Conservation (phyloP, 768 basidiomycete genomes). For the Lenzites betulinus region DNA sequence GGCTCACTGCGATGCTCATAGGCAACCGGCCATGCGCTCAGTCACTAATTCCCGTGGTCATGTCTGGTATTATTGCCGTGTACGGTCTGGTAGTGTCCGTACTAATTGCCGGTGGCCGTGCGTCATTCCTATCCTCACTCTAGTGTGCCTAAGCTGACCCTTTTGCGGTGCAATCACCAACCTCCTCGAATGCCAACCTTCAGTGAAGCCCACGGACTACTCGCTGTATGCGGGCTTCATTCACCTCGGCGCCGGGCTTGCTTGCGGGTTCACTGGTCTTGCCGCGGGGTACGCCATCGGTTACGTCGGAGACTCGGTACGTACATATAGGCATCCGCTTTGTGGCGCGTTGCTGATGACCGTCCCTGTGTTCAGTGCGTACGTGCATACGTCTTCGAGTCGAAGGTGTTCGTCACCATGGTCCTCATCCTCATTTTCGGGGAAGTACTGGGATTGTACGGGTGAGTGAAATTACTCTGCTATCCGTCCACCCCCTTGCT, state of each 20-base stretch:
- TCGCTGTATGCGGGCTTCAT: conserved; percentile 86
- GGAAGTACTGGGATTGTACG: conserved; percentile 89
- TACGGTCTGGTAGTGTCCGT: conserved; percentile 97
- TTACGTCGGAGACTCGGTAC: conserved; percentile 87
- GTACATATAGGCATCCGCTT: conserved; percentile 32
- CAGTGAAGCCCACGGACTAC: conserved; percentile 71
- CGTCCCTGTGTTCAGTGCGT: conserved; percentile 61
- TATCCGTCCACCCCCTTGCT: neutral
- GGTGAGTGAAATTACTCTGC: conserved; percentile 45
- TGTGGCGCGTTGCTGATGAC: no score
- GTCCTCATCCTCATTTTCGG: conserved; percentile 93
- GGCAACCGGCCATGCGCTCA: conserved; percentile 32
- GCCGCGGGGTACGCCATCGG: conserved; percentile 97
- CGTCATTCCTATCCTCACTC: conserved; percentile 36
- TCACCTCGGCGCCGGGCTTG: conserved; percentile 89
- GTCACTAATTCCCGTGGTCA: conserved; percentile 96
- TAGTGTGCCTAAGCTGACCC: neutral
- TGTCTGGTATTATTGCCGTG: conserved; percentile 98
- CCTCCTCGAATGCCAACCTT: neutral
- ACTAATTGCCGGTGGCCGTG: conserved; percentile 74
- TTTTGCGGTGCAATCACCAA: neutral
- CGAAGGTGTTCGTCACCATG: conserved; percentile 92
- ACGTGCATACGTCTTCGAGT: conserved; percentile 88
- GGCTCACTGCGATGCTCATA: neutral
- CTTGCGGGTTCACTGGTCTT: conserved; percentile 89